Evolutionary conservation across 148 eudicot genomes (phyloP).

Genomic region (Silene latifolia): DNA sequence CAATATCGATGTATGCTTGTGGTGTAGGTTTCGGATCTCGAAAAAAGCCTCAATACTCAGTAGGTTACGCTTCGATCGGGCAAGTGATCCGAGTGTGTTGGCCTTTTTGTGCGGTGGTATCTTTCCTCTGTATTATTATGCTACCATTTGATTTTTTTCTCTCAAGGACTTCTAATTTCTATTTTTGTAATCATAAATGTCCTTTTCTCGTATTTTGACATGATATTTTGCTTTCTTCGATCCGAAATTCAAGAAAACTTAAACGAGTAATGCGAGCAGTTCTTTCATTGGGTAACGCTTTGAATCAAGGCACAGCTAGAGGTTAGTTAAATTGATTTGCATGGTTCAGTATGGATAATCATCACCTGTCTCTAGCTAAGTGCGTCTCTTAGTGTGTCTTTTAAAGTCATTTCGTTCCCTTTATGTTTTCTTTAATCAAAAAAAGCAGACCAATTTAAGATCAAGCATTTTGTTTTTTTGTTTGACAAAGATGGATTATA

Average conservation of each 20-base stretch:
- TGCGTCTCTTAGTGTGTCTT: background rate
- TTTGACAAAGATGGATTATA: background rate
- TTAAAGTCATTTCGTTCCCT: background rate
- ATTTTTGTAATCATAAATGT: background rate
- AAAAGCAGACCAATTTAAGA: background rate
- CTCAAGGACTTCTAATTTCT: background rate
- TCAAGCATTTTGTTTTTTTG: background rate
- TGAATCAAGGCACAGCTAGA: conserved; percentile 95
- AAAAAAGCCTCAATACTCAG: conserved; percentile 53
- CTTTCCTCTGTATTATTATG: background rate
- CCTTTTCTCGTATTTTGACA: background rate
- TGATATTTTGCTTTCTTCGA: conserved; percentile 37
- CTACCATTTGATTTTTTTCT: background rate
- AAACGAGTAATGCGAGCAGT: conserved; percentile 84
- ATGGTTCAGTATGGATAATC: background rate
- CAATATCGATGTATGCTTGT: conserved; percentile 3
- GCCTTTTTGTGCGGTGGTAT: background rate
- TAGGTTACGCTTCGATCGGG: conserved; percentile 82
- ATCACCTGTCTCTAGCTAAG: background rate
- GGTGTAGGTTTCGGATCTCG: conserved; percentile 71
- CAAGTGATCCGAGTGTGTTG: conserved; percentile 23
- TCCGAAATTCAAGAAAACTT: conserved; percentile 66
- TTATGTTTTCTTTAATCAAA: background rate
- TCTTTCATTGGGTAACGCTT: conserved; percentile 86
- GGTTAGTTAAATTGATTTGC: conserved; percentile 42